Evolutionary conservation across 2,329 filamentous ascomycete genomes (phyloP).

Genomic region (Dendrostoma leiphaemia): DNA sequence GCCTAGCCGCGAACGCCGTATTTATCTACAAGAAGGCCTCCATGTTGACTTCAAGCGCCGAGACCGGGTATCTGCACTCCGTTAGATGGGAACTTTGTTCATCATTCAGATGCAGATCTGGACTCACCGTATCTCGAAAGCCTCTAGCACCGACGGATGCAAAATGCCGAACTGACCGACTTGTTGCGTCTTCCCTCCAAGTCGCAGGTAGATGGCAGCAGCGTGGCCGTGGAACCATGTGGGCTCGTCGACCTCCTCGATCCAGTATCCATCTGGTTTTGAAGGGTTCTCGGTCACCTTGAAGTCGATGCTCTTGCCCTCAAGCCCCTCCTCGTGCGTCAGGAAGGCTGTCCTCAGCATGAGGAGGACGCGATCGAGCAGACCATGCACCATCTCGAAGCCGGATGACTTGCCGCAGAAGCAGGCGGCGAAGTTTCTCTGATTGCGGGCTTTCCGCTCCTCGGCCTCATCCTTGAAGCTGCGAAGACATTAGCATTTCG

Average conservation of each 20-base stretch:
- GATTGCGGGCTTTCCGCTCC: slow-evolving; percentile 87
- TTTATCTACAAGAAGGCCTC: slow-evolving; percentile 75
- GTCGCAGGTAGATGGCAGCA: slow-evolving; percentile 76
- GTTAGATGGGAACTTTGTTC: not conserved
- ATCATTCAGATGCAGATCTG: not conserved
- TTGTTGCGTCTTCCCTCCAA: slow-evolving; percentile 69
- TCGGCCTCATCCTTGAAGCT: slow-evolving; percentile 74
- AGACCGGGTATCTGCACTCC: slow-evolving; percentile 74
- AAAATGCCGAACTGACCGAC: slow-evolving; percentile 93
- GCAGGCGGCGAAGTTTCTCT: slow-evolving; percentile 92
- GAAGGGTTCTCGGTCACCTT: slow-evolving; percentile 52
- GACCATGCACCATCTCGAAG: slow-evolving; percentile 92
- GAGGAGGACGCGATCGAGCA: slow-evolving; percentile 85
- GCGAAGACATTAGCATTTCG: not conserved
- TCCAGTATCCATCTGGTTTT: slow-evolving; percentile 80
- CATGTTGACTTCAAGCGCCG: slow-evolving; percentile 90
- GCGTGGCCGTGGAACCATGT: slow-evolving; percentile 92
- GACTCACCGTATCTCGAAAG: slow-evolving; percentile 79
- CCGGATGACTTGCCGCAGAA: slow-evolving; percentile 93
- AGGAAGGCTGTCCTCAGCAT: slow-evolving; percentile 88
- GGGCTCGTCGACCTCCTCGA: slow-evolving; percentile 84
- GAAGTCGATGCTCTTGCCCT: slow-evolving; percentile 49
- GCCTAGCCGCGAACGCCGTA: not conserved
- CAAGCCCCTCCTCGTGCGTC: slow-evolving; percentile 68
- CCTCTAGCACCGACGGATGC: slow-evolving; percentile 89